Percentiles rank a stretch among this genome's conserved stretches.
Evolutionary conservation across 345 rosid species (phyloP).

Genomic region (Ceriops decandra): DNA sequence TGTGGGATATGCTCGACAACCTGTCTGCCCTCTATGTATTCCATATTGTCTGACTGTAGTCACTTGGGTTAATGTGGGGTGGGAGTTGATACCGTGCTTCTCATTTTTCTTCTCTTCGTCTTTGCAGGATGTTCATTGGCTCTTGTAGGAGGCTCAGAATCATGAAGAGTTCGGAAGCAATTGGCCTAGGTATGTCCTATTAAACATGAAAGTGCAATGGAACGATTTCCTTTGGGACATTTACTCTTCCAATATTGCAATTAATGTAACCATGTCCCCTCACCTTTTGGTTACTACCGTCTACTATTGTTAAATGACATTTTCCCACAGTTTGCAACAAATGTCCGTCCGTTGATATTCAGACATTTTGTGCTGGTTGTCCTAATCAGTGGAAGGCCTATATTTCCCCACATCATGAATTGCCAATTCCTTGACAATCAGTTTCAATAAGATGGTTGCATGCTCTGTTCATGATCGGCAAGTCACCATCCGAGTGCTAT

Average conservation of each 20-base stretch:
- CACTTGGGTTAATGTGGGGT: not conserved
- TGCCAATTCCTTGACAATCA: not conserved
- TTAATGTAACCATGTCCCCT: not conserved
- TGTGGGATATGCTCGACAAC: not conserved
- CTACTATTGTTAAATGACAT: not conserved
- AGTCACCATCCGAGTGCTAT: conserved; percentile 6
- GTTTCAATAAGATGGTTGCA: not conserved
- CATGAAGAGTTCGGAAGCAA: conserved; percentile 27
- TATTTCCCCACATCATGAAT: not conserved
- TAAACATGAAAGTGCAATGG: not conserved
- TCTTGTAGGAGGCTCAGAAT: conserved; percentile 25
- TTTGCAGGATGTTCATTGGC: conserved; percentile 25
- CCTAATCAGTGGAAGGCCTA: not conserved
- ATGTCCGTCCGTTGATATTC: not conserved
- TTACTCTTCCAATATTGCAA: not conserved
- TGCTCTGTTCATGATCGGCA: not conserved
- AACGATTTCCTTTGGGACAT: not conserved
- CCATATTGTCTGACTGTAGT: not conserved
- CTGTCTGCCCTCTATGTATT: not conserved
- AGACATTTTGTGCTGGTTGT: not conserved
- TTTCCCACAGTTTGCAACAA: not conserved
- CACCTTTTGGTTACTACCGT: not conserved
- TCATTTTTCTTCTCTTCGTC: not conserved
- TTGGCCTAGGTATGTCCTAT: conserved; percentile 17
- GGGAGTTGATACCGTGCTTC: not conserved